These are phyloP conservation scores for Venturia carpophila DNA, from an alignment of 2,329 filamentous ascomycete species.

Conservation along the genomic window DNA sequence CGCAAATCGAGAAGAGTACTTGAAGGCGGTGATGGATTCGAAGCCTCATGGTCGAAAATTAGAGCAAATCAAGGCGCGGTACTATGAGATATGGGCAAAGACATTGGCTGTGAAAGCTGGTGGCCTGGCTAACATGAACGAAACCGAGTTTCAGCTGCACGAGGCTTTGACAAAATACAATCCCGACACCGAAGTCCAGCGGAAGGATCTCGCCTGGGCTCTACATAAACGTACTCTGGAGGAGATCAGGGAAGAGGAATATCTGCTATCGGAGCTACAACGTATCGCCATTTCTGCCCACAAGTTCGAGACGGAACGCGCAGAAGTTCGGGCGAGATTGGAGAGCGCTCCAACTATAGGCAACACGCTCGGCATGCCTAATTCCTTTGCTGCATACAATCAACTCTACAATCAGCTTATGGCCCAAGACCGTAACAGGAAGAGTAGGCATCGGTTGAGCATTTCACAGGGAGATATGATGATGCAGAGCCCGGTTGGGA, in stretches of 20 bases:
- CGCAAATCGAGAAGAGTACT: conserved; percentile 15
- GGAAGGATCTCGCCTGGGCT: conserved; percentile 78
- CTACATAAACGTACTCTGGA: conserved; percentile 73
- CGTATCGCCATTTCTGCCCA: conserved; percentile 83
- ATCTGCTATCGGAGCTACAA: conserved; percentile 80
- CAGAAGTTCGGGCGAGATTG: conserved; percentile 77
- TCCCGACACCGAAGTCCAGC: conserved; percentile 64
- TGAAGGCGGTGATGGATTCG: conserved; percentile 18
- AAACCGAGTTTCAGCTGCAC: conserved; percentile 72
- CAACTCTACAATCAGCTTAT: conserved; percentile 76
- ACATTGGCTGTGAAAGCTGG: conserved; percentile 33
- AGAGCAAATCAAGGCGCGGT: conserved; percentile 86
- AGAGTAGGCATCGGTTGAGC: conserved; percentile 51
- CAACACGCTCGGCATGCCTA: conserved; percentile 50
- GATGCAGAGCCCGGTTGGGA: conserved; percentile 10
- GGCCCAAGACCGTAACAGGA: conserved; percentile 79
- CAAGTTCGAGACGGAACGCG: conserved; percentile 77
- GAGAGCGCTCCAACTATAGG: conserved; percentile 51
- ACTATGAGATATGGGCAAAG: conserved; percentile 67
- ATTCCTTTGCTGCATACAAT: conserved; percentile 56
- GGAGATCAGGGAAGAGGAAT: conserved; percentile 87
- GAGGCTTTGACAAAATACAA: conserved; percentile 85
- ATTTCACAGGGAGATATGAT: conserved; percentile 31
- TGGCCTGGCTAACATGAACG: conserved; percentile 58
- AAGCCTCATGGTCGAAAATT: conserved; percentile 54